Evolutionary conservation across 805 yeast species (phyloP), one percentile per base, ranked within the genome.

Genomic region (Huiozyma naganishii): DNA sequence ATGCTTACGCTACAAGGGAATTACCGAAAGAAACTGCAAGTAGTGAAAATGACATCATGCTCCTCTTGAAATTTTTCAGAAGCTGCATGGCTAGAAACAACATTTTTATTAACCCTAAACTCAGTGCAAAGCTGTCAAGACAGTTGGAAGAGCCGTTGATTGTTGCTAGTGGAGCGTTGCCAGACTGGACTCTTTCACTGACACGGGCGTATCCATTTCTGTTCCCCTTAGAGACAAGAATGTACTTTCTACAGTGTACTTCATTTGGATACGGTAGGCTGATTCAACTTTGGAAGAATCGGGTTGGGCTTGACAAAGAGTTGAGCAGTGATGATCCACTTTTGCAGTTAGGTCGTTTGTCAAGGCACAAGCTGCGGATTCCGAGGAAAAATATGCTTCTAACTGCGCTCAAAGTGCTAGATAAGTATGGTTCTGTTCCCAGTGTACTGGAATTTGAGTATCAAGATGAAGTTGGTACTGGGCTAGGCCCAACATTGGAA

Each of bases 401-500:
- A 48, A 81, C 92, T 46, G 94, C 95, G 0, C 62, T 83, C 41
- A 85, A 85, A 54, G 83, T 89, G 1, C 66, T 92, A 61, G 81
- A 78, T 37, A 66, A 76, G 41, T 82, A 86, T 58, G 95, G 92
- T 0, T 65, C 83, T 0, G 72, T 80, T n/a, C 88, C 95, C 1
- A 82, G 87, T 29, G 69, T 84, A 5, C 65, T 90, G 23, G 97
- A 90, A 53, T 79, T 92, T 44, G 95, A 89, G 58, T 90, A 83
- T 54, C 77, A 73, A 49, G 88, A 82, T 50, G 98, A 90, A 59
- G 95, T 74, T 6, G 98, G 97, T n/a, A 81, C 95, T 0, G 98
- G 98, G 0, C 66, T 88, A 38, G 98, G 98, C 0, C 98, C 98
- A 4, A 90, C 98, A 0, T 68, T 89, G 49, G 98, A 90, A 62